phyloP scores from a whole-genome alignment of 2,329 filamentous ascomycete species.

The Talaromyces sp. region DNA sequence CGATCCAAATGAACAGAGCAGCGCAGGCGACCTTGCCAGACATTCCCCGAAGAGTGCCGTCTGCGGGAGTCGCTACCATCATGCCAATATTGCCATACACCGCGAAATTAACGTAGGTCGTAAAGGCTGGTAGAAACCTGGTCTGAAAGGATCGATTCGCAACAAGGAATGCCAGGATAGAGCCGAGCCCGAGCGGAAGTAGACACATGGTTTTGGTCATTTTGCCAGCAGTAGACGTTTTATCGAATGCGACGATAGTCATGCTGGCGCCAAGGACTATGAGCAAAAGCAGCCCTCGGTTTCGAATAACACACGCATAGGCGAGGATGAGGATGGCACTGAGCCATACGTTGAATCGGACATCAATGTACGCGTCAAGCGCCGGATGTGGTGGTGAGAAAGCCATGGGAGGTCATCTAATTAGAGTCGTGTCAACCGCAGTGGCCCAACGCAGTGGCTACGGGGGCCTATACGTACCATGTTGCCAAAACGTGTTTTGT shows the following conservation, averaged over 20 bases:
- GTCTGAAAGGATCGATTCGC: conserved; percentile 16
- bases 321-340: conserved; percentile 17
- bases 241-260: not conserved
- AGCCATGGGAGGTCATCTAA: not conserved
- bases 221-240: not conserved
- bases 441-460: no score
- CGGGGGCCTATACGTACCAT: no score
- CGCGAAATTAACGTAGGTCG: conserved; percentile 18
- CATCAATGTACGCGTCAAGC: conserved; percentile 16
- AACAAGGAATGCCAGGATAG: not conserved
- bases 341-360: conserved; percentile 19
- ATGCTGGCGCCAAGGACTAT: not conserved
- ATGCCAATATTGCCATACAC: conserved; percentile 20
- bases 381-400: not conserved
- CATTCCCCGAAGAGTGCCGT: conserved; percentile 18
- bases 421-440: no score
- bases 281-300: conserved; percentile 11
- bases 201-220: not conserved
- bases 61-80: conserved; percentile 16
- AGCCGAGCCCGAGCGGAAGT: not conserved
- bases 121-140: conserved; percentile 17
- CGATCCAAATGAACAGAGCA: conserved; percentile 2
- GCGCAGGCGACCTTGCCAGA: conserved; percentile 11
- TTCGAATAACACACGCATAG: conserved; percentile 17
- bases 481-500: no score